Conservation (phyloP, 2,329 filamentous ascomycete genomes). For the Rutstroemia sp. region DNA sequence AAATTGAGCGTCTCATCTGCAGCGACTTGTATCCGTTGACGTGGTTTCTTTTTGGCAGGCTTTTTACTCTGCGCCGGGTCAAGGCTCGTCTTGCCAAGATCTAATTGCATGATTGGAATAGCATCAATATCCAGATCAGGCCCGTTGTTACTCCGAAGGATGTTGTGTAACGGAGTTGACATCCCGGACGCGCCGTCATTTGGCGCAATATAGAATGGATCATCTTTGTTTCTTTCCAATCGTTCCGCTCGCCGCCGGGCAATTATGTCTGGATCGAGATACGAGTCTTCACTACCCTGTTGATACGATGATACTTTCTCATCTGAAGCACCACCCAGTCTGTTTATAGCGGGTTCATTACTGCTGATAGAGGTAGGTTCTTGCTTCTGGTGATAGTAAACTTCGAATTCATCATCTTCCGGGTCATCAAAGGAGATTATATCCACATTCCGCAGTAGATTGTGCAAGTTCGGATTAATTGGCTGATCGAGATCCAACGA, state of each 20-base stretch:
- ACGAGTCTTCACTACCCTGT: constrained; percentile 54
- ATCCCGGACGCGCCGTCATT: constrained; percentile 47
- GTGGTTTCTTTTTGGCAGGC: constrained; percentile 35
- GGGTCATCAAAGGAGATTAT: constrained; percentile 40
- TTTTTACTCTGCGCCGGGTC: constrained; percentile 27
- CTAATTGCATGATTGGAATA: constrained; percentile 91
- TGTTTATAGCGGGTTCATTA: constrained; percentile 48
- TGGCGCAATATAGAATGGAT: constrained; percentile 84
- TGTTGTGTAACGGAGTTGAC: constrained; percentile 73
- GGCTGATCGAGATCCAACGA: constrained; percentile 72
- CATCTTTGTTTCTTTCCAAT: constrained; percentile 76
- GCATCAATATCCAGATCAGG: constrained; percentile 83
- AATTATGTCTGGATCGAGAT: constrained; percentile 65
- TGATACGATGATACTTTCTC: constrained; percentile 48
- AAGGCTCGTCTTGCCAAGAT: constrained; percentile 51
- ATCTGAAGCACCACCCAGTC: constrained; percentile 40
- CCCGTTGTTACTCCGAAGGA: constrained; percentile 64
- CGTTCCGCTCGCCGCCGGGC: constrained; percentile 71
- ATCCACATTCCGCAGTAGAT: constrained; percentile 54
- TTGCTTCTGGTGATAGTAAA: constrained; percentile 47
- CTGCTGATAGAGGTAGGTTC: constrained; percentile 36
- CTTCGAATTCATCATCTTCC: constrained; percentile 59
- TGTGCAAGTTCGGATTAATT: constrained; percentile 68
- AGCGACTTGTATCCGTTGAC: constrained; percentile 59
- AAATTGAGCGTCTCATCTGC: constrained; percentile 65